Percentiles rank a stretch among this genome's conserved stretches.
phyloP scores from a whole-genome alignment of 176 grass and related monocot species.

The Oryza meyeriana region DNA sequence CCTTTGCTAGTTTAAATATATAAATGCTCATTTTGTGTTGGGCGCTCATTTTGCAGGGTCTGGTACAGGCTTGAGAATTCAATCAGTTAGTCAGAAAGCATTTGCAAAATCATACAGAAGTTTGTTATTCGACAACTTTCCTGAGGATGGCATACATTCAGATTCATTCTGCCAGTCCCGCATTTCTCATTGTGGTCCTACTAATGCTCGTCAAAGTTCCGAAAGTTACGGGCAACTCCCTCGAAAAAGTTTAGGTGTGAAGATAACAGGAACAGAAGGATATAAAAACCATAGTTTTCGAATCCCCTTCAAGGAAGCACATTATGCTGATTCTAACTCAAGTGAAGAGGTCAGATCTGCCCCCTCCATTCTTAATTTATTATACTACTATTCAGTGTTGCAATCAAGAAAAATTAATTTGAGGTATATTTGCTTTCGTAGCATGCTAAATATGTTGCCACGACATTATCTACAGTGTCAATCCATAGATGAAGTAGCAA shows the following conservation, averaged over 20 bases:
- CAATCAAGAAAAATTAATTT: neutral
- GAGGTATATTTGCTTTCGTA: neutral
- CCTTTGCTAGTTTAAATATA: neutral
- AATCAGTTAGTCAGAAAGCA: slow-evolving; percentile 53
- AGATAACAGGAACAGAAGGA: slow-evolving; percentile 21
- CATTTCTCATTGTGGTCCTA: slow-evolving; percentile 26
- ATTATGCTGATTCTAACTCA: slow-evolving; percentile 28
- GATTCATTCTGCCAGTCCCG: slow-evolving; percentile 28
- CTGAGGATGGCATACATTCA: slow-evolving; percentile 1
- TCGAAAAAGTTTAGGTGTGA: slow-evolving; percentile 21
- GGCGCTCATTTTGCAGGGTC: slow-evolving; percentile 43
- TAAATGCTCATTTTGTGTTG: neutral
- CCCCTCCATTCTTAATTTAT: neutral
- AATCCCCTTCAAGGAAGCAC: slow-evolving; percentile 30
- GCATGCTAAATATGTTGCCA: slow-evolving; percentile 15
- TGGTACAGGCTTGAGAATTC: slow-evolving; percentile 19
- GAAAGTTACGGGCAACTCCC: slow-evolving; percentile 24
- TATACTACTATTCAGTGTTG: neutral
- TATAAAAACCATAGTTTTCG: slow-evolving; percentile 20
- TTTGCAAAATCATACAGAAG: slow-evolving; percentile 44
- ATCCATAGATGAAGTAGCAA: slow-evolving; percentile 59
- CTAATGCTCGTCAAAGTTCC: slow-evolving; percentile 33
- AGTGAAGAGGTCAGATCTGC: slow-evolving; percentile 35
- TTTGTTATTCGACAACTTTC: slow-evolving; percentile 39
- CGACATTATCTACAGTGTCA: slow-evolving; percentile 44